Percentiles rank a stretch among this genome's conserved stretches.
Conservation (phyloP, 2,329 filamentous ascomycete species). For the Cercospora beticola region DNA sequence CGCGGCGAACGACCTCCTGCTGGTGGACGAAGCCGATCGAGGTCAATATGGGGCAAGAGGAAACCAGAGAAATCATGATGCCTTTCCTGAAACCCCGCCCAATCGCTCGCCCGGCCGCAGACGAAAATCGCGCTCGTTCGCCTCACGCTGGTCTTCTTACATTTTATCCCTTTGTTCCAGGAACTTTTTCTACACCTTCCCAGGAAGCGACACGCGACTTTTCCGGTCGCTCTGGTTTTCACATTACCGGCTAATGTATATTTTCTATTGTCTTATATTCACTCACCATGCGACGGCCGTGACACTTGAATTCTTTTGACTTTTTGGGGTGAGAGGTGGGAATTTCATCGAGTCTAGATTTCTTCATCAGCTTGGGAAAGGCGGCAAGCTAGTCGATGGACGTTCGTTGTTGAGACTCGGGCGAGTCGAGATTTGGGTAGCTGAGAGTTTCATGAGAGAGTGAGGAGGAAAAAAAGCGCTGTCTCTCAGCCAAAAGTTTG, state of each 20-base stretch:
- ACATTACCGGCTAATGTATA: conserved; percentile 16
- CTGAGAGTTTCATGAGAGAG: neutral
- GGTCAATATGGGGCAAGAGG: conserved; percentile 21
- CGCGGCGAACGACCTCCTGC: conserved; percentile 7
- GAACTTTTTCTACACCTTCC: neutral
- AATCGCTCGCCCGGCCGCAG: neutral
- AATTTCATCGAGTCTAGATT: neutral
- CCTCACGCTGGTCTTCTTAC: neutral
- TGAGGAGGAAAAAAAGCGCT: neutral
- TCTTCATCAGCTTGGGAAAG: neutral
- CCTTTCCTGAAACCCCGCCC: neutral
- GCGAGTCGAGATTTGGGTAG: neutral
- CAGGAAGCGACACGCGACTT: neutral
- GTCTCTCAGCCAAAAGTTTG: neutral
- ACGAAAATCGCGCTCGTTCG: neutral
- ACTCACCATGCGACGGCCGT: neutral
- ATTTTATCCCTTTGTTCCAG: neutral
- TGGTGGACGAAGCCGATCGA: conserved; percentile 22
- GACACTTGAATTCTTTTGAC: neutral
- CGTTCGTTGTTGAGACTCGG: neutral
- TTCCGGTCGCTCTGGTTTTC: neutral
- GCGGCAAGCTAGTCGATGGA: neutral
- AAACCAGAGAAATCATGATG: conserved; percentile 12
- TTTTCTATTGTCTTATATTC: conserved; percentile 9
- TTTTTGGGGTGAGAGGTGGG: neutral